Evolutionary conservation across 345 rosid genomes (phyloP), one percentile per base, ranked within the genome.

Genomic region (Populus davidiana): DNA sequence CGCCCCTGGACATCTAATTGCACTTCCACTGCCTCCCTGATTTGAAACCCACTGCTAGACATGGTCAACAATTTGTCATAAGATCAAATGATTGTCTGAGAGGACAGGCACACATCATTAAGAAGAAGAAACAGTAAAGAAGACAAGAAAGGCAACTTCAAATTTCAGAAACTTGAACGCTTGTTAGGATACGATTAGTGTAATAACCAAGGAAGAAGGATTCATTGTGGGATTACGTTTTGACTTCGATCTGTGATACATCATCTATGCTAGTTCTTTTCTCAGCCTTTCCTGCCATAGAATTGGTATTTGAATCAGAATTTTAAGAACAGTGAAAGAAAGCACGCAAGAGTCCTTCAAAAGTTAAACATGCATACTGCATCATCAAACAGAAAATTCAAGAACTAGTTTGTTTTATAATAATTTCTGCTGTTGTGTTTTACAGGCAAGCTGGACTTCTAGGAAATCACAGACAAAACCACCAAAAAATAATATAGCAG

Each of bases 1-100:
- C 90, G 91, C 89, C 90, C 87, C 77, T 96, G 99, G 54, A 93
- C 94, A 79, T 93, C 97, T 49, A 92, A 80, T 70, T 92, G 99
- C 73, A 93, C 85, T 71, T 88, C 92, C 70, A 93, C 78, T 16
- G 99, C 96, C 85, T 93, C 99, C 73, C 83, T 83, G 77, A 92
- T 86, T 74, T 90, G 97, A 69, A 87, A 66, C 76, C 94, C 83
- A 73, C 97, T 92, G 93, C 81, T 17, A 69, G 66, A 81, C 17
- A 78, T 72, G 47, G 31, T 20, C 63, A 44, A 68, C 25, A 63
- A 18, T 7, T 68, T 27, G 10, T 13, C 50, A 52, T 18, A 18
- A 63, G 18, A 27, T 1, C 2, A 25, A 31, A 35, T 35, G 25
- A 35, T 35, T 52, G 25, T 2, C 35, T 63, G 20, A 17, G 6